Conservation (phyloP, 768 basidiomycete species). For the Leccinum arenicola region DNA sequence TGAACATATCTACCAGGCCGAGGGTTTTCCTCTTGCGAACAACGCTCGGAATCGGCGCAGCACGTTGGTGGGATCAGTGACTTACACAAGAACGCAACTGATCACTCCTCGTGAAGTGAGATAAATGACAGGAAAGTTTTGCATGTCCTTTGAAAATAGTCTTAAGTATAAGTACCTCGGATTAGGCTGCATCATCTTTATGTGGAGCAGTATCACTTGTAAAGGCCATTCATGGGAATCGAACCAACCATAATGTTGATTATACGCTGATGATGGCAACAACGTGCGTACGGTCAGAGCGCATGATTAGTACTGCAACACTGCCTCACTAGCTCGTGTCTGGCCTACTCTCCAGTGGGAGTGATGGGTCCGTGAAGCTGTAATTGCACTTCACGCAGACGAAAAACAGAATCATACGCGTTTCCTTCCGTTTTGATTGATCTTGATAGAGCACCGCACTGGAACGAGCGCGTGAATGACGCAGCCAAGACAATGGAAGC, state of each 20-base stretch:
- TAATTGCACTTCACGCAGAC: conserved; percentile 83
- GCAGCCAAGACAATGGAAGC: neutral
- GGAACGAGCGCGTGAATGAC: conserved; percentile 10
- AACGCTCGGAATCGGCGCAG: neutral
- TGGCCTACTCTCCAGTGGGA: conserved; percentile 44
- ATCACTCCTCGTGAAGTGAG: neutral
- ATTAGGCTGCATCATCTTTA: neutral
- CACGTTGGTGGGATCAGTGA: neutral
- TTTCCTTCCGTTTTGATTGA: conserved; percentile 95
- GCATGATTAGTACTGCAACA: neutral
- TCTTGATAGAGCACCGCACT: conserved; percentile 96
- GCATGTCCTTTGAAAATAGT: neutral
- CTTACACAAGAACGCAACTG: too few species aligned
- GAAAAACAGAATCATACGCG: conserved; percentile 90
- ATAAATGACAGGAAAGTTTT: neutral
- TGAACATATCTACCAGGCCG: neutral
- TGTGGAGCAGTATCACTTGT: neutral
- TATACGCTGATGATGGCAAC: neutral
- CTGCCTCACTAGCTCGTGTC: conserved; percentile 25
- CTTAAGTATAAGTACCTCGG: neutral
- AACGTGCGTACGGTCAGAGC: conserved; percentile 4
- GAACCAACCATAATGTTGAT: neutral
- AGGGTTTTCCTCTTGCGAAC: neutral
- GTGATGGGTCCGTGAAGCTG: conserved; percentile 67
- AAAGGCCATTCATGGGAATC: neutral